Evolutionary conservation across 345 rosid genomes (phyloP), one percentile per base, ranked within the genome.

Genomic region (Arabidopsis suecica): DNA sequence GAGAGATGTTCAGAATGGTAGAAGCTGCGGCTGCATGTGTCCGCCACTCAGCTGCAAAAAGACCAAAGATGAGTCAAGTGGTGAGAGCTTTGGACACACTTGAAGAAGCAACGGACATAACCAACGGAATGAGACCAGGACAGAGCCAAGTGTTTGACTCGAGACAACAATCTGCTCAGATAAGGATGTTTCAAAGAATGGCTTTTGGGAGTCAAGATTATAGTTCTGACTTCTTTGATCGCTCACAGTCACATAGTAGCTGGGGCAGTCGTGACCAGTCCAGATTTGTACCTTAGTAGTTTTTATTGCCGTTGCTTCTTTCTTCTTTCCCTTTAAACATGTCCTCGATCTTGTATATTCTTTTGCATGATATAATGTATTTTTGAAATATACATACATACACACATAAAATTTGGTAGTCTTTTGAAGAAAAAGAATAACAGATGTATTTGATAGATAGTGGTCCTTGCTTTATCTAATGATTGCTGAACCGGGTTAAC

Each of bases 11-110:
- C 60, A 81, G 96, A 57, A 92, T 95, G 96, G 86, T 90, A 12
- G 98, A 92, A 83, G 98, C 99, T 25, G 99, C 99, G 10, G 98
- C 98, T 41, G 99, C 99, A 32, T 92, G 97, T 16, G 88, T 95
- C 10, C 93, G 99, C 7, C 97, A 95, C 83, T 95, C 97, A 44
- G 97, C 88, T 73, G 65, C 83, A 11, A 95, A 83, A 79, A 87
- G 99, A 82, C 99, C 98, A 6, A 81, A 87, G 71, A 92, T 92
- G 99, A 90, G 99, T 80, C 99, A 92, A 90, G 99, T 92, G 66
- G 97, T 88, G 67, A 89, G 99, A 83, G 98, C 99, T 14, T 84
- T 92, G 48, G 91, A 90, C 74, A 84, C 89, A 1, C 75, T 90
- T 44, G 91, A 90, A 37, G 97, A 88, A 79, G 66, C 71, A 5